Percentiles rank a stretch among this genome's conserved stretches.
Evolutionary conservation across 768 basidiomycete genomes (phyloP).

Genomic region (Termitomyces titanicus): DNA sequence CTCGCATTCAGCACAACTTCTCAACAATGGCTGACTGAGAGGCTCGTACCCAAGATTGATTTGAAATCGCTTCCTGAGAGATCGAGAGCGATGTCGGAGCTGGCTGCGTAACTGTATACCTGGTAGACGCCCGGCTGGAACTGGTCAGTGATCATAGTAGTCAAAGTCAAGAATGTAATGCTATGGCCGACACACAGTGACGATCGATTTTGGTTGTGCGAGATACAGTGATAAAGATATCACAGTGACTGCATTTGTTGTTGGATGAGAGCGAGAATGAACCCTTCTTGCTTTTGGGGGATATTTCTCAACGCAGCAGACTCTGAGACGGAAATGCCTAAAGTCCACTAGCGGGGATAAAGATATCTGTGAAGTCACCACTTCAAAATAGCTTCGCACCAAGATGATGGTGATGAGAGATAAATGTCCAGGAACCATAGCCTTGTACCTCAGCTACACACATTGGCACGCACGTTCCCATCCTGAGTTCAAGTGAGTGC

Average conservation of each 20-base stretch:
- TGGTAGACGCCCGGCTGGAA: slow-evolving; percentile 18
- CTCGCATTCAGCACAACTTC: background rate
- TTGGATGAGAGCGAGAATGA: background rate
- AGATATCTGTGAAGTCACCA: background rate
- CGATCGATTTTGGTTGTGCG: background rate
- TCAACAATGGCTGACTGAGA: background rate
- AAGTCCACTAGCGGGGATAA: too few relatives aligned
- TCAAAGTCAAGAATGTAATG: background rate
- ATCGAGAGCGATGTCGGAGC: slow-evolving; percentile 16
- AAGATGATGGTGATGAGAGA: too few relatives aligned
- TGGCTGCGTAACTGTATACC: slow-evolving; percentile 13
- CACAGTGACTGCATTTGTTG: background rate
- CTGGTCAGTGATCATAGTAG: background rate
- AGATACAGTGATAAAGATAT: background rate
- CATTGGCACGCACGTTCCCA: too few relatives aligned
- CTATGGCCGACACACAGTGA: background rate
- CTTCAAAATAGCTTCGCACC: background rate
- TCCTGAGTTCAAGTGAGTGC: too few relatives aligned
- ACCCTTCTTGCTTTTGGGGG: background rate
- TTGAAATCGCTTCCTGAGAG: slow-evolving; percentile 18
- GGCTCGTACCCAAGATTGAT: slow-evolving; percentile 7
- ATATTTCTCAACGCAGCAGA: background rate
- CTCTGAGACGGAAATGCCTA: background rate
- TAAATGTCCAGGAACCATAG: too few relatives aligned
- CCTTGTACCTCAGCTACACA: too few relatives aligned